phyloP scores from a whole-genome alignment of 352 stramenopile genomes.

The Phytophthora sojae region DNA sequence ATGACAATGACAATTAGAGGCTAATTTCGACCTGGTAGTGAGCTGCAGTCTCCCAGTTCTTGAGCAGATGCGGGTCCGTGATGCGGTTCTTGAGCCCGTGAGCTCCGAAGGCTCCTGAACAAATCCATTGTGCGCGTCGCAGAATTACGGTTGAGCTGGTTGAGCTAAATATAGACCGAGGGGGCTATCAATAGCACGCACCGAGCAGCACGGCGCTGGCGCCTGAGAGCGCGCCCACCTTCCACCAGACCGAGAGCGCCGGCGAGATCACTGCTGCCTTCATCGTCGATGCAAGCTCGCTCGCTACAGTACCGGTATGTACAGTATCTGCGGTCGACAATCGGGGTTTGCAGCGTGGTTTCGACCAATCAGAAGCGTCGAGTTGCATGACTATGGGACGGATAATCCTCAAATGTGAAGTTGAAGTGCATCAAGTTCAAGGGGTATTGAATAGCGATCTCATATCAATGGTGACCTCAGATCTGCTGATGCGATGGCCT shows the following conservation, averaged over 20 bases:
- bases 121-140: slow-evolving; percentile 9
- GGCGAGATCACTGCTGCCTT: slow-evolving; percentile 70
- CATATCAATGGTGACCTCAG: neutral
- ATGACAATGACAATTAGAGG: neutral
- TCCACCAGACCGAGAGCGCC: slow-evolving; percentile 82
- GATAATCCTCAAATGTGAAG: slow-evolving; percentile 13
- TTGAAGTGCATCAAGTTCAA: slow-evolving; percentile 23
- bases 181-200: slow-evolving; percentile 28
- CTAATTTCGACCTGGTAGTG: slow-evolving; percentile 63
- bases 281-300: slow-evolving; percentile 23
- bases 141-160: neutral
- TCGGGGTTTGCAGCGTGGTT: slow-evolving; percentile 17
- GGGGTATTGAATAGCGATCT: neutral
- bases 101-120: slow-evolving; percentile 77
- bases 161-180: neutral
- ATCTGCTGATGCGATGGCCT: neutral
- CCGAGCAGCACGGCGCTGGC: slow-evolving; percentile 68
- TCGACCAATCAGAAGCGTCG: slow-evolving; percentile 23
- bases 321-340: slow-evolving; percentile 5
- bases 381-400: slow-evolving; percentile 20
- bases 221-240: slow-evolving; percentile 74
- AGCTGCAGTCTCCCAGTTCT: slow-evolving; percentile 86
- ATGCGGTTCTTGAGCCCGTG: slow-evolving; percentile 73
- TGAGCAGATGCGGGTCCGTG: slow-evolving; percentile 81
- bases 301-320: too few relatives aligned